Conservation (phyloP, 2,329 filamentous ascomycete genomes). For the Corinectria fuckeliana region DNA sequence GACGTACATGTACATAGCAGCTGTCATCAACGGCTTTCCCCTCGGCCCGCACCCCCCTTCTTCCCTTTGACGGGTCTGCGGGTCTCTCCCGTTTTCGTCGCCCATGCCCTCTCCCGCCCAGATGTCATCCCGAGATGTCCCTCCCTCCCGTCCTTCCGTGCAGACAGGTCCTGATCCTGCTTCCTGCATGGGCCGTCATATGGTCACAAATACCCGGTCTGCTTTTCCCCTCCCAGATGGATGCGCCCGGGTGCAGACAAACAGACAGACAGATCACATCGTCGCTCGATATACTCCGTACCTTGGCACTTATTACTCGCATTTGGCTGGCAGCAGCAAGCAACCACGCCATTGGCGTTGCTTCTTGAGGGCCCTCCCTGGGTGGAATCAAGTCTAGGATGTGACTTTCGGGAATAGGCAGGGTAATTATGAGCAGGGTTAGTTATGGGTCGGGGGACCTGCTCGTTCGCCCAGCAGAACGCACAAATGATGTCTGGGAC, state of each 20-base stretch:
- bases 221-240: constrained; percentile 6
- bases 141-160: background rate
- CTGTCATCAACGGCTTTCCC: constrained; percentile 27
- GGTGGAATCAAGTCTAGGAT: constrained; percentile 25
- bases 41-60: constrained; percentile 10
- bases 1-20: background rate
- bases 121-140: constrained; percentile 8
- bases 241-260: background rate
- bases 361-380: constrained; percentile 18
- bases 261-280: constrained; percentile 15
- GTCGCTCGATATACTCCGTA: constrained; percentile 20
- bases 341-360: constrained; percentile 28
- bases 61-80: constrained; percentile 1
- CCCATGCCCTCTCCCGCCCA: constrained; percentile 3
- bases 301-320: constrained; percentile 24
- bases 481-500: constrained; percentile 3
- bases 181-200: constrained; percentile 5
- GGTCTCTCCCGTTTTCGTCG: constrained; percentile 16
- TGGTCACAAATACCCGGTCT: constrained; percentile 5
- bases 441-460: background rate
- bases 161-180: background rate
- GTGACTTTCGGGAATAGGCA: constrained; percentile 31
- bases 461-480: constrained; percentile 5
- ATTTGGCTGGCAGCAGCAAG: constrained; percentile 12
- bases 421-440: constrained; percentile 2